A percentile compares a stretch with the other conserved stretches of the same genome.
These are phyloP conservation scores for Saturnispora gosingensis DNA, from an alignment of 805 yeast genomes.

Conservation along the genomic window DNA sequence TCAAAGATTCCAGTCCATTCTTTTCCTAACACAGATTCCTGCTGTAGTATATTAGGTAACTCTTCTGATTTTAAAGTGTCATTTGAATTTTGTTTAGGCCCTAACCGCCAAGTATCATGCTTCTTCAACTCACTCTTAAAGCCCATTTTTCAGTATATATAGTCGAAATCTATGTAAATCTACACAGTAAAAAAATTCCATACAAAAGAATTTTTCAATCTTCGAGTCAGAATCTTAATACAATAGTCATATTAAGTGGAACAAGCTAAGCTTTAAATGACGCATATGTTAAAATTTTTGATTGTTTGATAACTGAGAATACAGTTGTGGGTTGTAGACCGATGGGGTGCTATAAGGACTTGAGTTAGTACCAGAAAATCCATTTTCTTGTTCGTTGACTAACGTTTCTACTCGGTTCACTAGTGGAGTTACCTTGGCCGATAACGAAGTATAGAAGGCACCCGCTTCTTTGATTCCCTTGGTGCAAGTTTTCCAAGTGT, in stretches of 20 bases:
- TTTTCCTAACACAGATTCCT: constrained; percentile 41
- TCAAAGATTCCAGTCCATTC: constrained; percentile 57
- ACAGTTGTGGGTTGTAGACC: constrained; percentile 39
- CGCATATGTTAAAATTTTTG: constrained; percentile 6
- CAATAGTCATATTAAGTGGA: not conserved
- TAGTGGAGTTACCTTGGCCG: constrained; percentile 28
- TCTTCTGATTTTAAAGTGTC: constrained; percentile 21
- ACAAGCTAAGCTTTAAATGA: not conserved
- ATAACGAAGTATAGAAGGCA: constrained; percentile 43
- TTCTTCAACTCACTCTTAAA: constrained; percentile 7
- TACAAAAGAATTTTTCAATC: not conserved
- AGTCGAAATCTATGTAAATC: not conserved
- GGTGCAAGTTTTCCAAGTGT: constrained; percentile 48
- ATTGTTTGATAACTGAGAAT: constrained; percentile 27
- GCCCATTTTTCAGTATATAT: not conserved
- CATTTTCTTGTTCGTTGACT: constrained; percentile 22
- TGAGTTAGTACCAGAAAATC: not conserved
- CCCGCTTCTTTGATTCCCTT: constrained; percentile 54
- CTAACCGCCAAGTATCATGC: constrained; percentile 13
- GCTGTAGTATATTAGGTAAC: constrained; percentile 31
- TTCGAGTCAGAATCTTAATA: not conserved
- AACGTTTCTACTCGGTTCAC: constrained; percentile 21
- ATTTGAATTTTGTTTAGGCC: constrained; percentile 11
- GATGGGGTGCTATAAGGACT: constrained; percentile 44
- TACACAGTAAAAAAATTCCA: not conserved